Evolutionary conservation across 805 yeast genomes (phyloP), one percentile per base, ranked within the genome.

Genomic region (Debaryomyces maramus): DNA sequence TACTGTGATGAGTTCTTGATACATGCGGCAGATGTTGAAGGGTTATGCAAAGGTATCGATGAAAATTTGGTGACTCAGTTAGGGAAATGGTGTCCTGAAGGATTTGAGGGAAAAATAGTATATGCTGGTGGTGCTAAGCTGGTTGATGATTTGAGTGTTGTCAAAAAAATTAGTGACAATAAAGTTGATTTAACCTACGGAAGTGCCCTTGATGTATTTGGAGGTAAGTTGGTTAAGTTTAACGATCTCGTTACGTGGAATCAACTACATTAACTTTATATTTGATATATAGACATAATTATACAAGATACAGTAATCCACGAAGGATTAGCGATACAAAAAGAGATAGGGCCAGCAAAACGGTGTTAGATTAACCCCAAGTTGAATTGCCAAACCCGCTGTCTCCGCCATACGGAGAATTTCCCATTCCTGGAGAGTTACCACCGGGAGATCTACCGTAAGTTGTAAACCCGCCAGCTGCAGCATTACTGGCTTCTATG

Each of bases 1-100:
- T 87, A 83, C 63, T 88, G 97, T 53, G 76, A 80, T 47, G 99
- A 93, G 64, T 87, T 91, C 55, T 67, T 93, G 39, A 83, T 93
- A 13, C 99, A 93, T 65, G 99, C 99, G 3, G 99, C 99, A 0
- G 99, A 93, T 62, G 98, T 93, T 3, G 99, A 93, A 63, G 99
- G 99, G 0, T 71, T 93, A 13, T 93, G 99, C 60, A 76, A 80
- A 30, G 99, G 99, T 0, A 86, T 93, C 23, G 99, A 93, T 55
- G 81, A 82, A 55, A 77, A 80, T 13, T 68, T 93, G 31, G 97
- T 93, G 4, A 41, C 44, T 19, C 75, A 75, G 40, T 67, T 93
- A 29, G 88, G 88, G 16, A 79, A 83, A 48, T 93, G 98, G 98
- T 74, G 80, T 47, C 75, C 74, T 2, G 16, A 38, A 0, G 73